Evolutionary conservation across 1,284 basidiomycete genomes (phyloP).

Genomic region (Cutaneotrichosporon arboriforme): DNA sequence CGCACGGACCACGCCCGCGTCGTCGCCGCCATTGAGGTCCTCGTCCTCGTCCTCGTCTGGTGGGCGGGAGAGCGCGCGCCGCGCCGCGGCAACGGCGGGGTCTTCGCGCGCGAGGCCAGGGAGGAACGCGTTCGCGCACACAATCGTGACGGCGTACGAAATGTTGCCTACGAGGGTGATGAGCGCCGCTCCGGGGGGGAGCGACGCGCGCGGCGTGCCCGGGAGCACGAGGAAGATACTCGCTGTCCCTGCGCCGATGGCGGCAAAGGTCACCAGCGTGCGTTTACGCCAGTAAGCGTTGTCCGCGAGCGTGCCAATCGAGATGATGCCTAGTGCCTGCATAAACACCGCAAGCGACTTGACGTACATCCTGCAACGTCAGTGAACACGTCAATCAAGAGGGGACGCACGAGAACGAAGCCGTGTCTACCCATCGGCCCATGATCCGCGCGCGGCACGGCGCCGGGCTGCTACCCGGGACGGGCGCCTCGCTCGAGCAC

Average conservation of each 20-base stretch:
- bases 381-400: not conserved
- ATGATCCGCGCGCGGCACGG: slow-evolving; percentile 41
- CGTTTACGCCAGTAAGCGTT: slow-evolving; percentile 70
- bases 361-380: slow-evolving; percentile 63
- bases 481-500: slow-evolving; percentile 19
- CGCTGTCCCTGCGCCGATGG: slow-evolving; percentile 61
- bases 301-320: slow-evolving; percentile 81
- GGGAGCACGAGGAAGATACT: slow-evolving; percentile 67
- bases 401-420: slow-evolving; percentile 69
- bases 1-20: not conserved
- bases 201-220: slow-evolving; percentile 60
- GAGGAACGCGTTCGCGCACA: slow-evolving; percentile 84
- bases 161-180: slow-evolving; percentile 72
- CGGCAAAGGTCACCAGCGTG: slow-evolving; percentile 67
- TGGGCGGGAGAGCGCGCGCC: slow-evolving; percentile 29
- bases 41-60: not conserved
- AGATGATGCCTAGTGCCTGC: slow-evolving; percentile 83
- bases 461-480: slow-evolving; percentile 9
- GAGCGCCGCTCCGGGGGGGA: slow-evolving; percentile 59
- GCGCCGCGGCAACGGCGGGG: slow-evolving; percentile 53
- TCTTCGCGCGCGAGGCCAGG: slow-evolving; percentile 66
- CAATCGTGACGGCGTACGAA: slow-evolving; percentile 72
- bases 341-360: slow-evolving; percentile 77
- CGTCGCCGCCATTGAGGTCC: not conserved
- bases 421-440: slow-evolving; percentile 73